Conservation (phyloP, 257 asterid genomes). For the Pogostemon cablin region DNA sequence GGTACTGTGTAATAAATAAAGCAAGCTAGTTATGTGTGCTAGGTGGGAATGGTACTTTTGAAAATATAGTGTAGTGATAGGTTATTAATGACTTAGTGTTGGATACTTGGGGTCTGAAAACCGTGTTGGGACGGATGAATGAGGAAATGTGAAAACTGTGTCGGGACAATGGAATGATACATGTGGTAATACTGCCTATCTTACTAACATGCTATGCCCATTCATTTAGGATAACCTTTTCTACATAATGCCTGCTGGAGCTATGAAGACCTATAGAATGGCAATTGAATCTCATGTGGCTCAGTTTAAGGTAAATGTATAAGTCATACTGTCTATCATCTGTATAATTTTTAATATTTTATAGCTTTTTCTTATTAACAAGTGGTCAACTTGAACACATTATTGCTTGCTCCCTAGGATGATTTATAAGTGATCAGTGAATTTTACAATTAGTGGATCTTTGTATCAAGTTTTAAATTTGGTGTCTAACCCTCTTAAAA, state of each 20-base stretch:
- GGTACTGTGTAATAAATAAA: too few species aligned
- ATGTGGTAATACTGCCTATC: constrained; percentile 13
- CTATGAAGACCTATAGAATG: constrained; percentile 64
- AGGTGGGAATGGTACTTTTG: too few species aligned
- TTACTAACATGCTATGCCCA: constrained; percentile 32
- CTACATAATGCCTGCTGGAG: constrained; percentile 68
- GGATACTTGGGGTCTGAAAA: too few species aligned
- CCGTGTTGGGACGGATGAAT: too few species aligned
- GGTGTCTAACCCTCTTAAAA: constrained; percentile 25
- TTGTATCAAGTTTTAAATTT: not conserved
- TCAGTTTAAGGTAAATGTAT: constrained; percentile 65
- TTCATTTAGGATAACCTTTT: constrained; percentile 75
- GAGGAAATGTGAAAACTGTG: too few species aligned
- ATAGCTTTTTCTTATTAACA: constrained; percentile 19
- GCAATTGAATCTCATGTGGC: constrained; percentile 64
- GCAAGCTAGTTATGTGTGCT: too few species aligned
- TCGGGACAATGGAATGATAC: not conserved
- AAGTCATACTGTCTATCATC: constrained; percentile 22
- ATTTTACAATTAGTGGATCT: constrained; percentile 7
- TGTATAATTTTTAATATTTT: constrained; percentile 14
- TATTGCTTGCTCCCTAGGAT: constrained; percentile 9
- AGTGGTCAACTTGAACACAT: constrained; percentile 10
- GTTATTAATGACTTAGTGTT: too few species aligned
- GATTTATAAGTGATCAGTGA: constrained; percentile 11
- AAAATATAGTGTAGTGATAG: too few species aligned